Evolutionary conservation across 1,284 basidiomycete species (phyloP).

Genomic region (Porodaedalea pini): DNA sequence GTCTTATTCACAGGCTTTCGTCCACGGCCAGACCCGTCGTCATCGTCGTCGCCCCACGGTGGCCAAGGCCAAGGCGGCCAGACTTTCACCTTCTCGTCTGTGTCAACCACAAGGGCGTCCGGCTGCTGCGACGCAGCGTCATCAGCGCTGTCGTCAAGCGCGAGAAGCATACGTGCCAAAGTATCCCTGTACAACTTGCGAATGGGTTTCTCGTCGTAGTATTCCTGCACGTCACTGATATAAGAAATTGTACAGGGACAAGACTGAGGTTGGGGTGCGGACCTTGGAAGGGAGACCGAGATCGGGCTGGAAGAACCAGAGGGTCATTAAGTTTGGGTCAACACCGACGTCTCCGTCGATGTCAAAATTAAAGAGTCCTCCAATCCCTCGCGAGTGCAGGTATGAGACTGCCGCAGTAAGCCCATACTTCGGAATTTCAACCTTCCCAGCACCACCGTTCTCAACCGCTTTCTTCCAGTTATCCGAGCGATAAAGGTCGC

Average conservation of each 20-base stretch:
- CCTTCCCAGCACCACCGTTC: slow-evolving; percentile 2
- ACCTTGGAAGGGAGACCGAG: slow-evolving; percentile 90
- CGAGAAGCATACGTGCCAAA: slow-evolving; percentile 63
- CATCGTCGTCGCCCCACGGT: slow-evolving; percentile 64
- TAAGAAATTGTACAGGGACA: slow-evolving; percentile 2
- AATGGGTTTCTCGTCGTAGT: slow-evolving; percentile 80
- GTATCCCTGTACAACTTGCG: slow-evolving; percentile 70
- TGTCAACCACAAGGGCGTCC: slow-evolving; percentile 16
- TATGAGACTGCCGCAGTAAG: slow-evolving; percentile 83
- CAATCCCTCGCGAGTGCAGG: slow-evolving; percentile 81
- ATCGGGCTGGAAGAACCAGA: slow-evolving; percentile 83
- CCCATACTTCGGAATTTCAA: slow-evolving; percentile 35
- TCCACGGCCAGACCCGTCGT: slow-evolving; percentile 45
- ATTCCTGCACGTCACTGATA: slow-evolving; percentile 59
- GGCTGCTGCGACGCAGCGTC: slow-evolving; percentile 25
- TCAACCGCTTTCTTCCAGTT: slow-evolving; percentile 34
- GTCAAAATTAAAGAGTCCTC: slow-evolving; percentile 71
- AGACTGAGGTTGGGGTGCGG: slow-evolving; percentile 6
- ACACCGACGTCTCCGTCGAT: slow-evolving; percentile 87
- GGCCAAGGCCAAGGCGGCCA: slow-evolving; percentile 91
- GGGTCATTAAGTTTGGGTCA: slow-evolving; percentile 84
- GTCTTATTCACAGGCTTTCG: slow-evolving; percentile 38
- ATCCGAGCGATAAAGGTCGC: slow-evolving; percentile 54
- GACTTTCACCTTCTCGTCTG: slow-evolving; percentile 40
- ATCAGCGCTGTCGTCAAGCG: slow-evolving; percentile 52